Conservation (phyloP, 495 filamentous ascomycete species). For the Evernia prunastri region DNA sequence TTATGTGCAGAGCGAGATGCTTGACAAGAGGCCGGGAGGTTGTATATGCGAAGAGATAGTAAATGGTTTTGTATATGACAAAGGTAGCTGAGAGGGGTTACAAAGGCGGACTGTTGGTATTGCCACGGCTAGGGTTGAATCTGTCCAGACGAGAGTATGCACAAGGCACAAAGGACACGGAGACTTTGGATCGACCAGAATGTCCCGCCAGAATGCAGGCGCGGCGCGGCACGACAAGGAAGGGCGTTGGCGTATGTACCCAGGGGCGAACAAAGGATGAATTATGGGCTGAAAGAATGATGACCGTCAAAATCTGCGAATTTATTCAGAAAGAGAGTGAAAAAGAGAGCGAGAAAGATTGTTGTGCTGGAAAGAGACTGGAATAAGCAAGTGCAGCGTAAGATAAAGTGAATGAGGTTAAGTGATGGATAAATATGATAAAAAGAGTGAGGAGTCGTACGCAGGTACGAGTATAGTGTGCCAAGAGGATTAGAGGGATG, state of each 20-base stretch:
- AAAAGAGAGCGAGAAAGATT: too few species aligned
- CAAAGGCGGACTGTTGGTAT: neutral
- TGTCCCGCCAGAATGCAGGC: neutral
- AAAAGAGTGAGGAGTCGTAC: too few species aligned
- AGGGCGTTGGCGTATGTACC: neutral
- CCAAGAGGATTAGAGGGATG: too few species aligned
- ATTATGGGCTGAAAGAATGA: neutral
- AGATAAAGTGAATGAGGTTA: too few species aligned
- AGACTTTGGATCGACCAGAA: constrained; percentile 16
- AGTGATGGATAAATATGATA: too few species aligned
- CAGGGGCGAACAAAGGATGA: constrained; percentile 9
- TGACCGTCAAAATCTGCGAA: neutral
- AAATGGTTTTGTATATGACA: neutral
- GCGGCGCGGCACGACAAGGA: constrained; percentile 11
- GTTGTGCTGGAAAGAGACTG: neutral
- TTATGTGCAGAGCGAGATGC: neutral
- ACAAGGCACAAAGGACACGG: neutral
- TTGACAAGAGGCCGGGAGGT: neutral
- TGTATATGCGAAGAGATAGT: neutral
- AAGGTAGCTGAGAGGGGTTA: neutral
- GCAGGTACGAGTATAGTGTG: too few species aligned
- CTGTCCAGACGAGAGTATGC: neutral
- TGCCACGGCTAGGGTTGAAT: neutral
- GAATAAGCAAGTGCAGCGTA: too few species aligned
- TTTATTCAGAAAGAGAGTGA: neutral